phyloP scores from a whole-genome alignment of 2,329 filamentous ascomycete genomes.

The Cephalotrichum gorgonifer region DNA sequence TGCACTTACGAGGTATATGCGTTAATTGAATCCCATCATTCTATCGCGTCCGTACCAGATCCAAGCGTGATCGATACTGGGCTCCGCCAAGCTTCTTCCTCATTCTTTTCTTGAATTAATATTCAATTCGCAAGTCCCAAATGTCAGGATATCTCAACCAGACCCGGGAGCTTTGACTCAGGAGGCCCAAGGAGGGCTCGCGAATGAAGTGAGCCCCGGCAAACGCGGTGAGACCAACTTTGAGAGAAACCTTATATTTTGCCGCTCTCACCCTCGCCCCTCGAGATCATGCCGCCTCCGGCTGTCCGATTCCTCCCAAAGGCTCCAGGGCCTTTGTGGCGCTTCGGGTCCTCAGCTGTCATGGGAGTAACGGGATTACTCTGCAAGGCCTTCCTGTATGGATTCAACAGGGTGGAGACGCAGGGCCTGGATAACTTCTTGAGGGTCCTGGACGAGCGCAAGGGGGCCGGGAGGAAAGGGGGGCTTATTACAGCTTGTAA shows the following conservation, averaged over 20 bases:
- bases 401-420: slow-evolving; percentile 64
- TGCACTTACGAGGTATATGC: background rate
- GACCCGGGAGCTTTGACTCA: too few relatives aligned
- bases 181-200: too few relatives aligned
- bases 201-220: too few relatives aligned
- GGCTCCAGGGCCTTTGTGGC: slow-evolving; percentile 57
- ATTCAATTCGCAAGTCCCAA: too few relatives aligned
- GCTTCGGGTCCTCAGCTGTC: slow-evolving; percentile 59
- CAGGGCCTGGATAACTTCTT: slow-evolving; percentile 69
- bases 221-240: too few relatives aligned
- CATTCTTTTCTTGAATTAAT: too few relatives aligned
- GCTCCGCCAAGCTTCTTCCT: background rate
- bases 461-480: slow-evolving; percentile 52
- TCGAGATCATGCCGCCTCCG: background rate
- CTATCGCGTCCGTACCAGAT: background rate
- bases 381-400: slow-evolving; percentile 65
- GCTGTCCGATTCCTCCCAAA: slow-evolving; percentile 10
- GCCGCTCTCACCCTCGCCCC: background rate
- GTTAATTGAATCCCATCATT: background rate
- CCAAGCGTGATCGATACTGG: background rate
- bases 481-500: slow-evolving; percentile 67
- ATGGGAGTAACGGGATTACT: slow-evolving; percentile 65
- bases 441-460: slow-evolving; percentile 62
- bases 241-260: too few relatives aligned
- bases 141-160: too few relatives aligned